Conservation (phyloP, 2,329 filamentous ascomycete genomes). For the Fusarium neocosmosporiellum region DNA sequence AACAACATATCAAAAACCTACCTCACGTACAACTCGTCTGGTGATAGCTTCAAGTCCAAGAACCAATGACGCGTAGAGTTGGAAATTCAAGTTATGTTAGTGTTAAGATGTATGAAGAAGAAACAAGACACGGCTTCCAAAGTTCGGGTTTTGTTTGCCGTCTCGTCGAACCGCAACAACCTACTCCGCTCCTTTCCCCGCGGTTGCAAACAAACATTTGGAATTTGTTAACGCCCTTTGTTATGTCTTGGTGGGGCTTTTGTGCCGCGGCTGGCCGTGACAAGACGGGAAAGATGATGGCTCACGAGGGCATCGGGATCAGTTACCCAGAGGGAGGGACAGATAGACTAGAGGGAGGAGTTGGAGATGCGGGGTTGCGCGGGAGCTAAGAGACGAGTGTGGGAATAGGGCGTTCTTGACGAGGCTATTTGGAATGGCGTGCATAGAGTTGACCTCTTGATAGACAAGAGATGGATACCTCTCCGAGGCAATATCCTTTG, state of each 20-base stretch:
- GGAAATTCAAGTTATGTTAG: background rate
- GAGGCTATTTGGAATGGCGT: conserved; percentile 14
- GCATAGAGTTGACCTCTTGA: background rate
- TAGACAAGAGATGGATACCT: background rate
- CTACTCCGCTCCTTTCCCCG: conserved; percentile 3
- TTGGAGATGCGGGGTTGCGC: conserved; percentile 29
- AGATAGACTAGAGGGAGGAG: background rate
- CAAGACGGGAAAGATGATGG: background rate
- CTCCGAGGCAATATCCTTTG: background rate
- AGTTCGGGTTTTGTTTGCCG: conserved; percentile 26
- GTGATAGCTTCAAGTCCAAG: background rate
- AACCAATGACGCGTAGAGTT: conserved; percentile 1
- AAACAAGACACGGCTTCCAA: conserved; percentile 11
- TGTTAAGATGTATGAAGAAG: conserved; percentile 5
- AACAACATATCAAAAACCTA: background rate
- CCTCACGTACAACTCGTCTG: background rate
- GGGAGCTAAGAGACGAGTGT: conserved; percentile 13
- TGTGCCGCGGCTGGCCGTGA: conserved; percentile 35
- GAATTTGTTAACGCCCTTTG: conserved; percentile 26
- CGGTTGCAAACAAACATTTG: background rate
- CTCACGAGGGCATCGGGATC: conserved; percentile 17
- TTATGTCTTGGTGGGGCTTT: conserved; percentile 15
- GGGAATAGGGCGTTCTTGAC: conserved; percentile 40
- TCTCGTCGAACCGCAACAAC: background rate
- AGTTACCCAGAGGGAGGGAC: background rate